Base-by-base conservation (phyloP, 1,284 basidiomycete genomes). In the Apiotrichum laibachii region DNA sequence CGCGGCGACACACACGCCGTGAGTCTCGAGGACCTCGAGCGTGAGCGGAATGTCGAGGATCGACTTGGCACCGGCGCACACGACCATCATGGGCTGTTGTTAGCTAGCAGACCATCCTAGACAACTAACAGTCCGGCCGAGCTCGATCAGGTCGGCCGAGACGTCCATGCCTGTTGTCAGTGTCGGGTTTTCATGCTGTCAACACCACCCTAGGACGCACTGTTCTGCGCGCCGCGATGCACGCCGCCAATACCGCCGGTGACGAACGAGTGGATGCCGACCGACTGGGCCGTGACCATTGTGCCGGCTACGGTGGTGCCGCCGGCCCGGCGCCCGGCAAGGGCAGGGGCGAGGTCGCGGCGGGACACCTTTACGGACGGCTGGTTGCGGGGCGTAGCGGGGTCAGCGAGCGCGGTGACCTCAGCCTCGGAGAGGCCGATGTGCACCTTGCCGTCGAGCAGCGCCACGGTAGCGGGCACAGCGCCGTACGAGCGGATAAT, bases 21-120 rank as follows among this genome's bases (percentile, higher is more conserved):
- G 85, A 0, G 96, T 97, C 85, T 99, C 96, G 64, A 99, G 84
- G 70, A 94, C 95, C 79, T 99, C 96, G 46, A 99, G 82, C 11
- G 96, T 98, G 68, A 81, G 72, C 56, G 90, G 89, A 62, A 99
- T 94, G 76, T 98, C 95, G 53, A 99, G 79, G 65, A 99, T 98
- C 0, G 90, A 93, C 75, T 99, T 99, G 39, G 92, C 88, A 4
- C 96, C 96, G 2, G 93, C 90, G 44, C 94, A 96, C 22, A 99
- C 87, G 42, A 99, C 84, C 10, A 89, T 90, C 57, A 96, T 89
- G 19, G 76, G 72, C 68, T 71, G 54, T 1, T 15, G 49, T 64
- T 31, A 62, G 53, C 13, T 5, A 26, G 19, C 42, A 43, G 2
- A 48, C 15, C 35, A 16, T 1, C 22, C 15, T 12, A 22, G 37